A percentile compares a stretch with the other conserved stretches of the same genome.
Evolutionary conservation across 2,329 filamentous ascomycete genomes (phyloP).

Genomic region (Penicillium sp.): DNA sequence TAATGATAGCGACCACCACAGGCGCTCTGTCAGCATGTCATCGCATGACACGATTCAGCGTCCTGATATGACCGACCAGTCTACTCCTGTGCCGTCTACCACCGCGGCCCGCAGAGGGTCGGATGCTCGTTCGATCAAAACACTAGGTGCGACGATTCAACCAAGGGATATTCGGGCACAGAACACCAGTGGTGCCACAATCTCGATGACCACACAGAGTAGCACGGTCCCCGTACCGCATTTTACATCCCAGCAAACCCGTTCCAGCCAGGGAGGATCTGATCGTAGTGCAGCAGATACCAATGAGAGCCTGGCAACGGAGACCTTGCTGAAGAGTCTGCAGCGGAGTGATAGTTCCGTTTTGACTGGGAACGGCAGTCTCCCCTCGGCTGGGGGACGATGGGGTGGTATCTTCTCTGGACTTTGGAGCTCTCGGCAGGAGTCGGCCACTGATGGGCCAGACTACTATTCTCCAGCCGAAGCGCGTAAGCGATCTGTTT

Average conservation of each 20-base stretch:
- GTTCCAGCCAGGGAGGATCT: constrained; percentile 27
- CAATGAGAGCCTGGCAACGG: constrained; percentile 53
- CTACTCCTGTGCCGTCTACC: constrained; percentile 22
- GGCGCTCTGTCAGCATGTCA: constrained; percentile 47
- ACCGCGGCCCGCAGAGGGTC: constrained; percentile 40
- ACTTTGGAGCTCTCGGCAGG: constrained; percentile 55
- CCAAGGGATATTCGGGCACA: constrained; percentile 46
- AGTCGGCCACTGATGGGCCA: constrained; percentile 48
- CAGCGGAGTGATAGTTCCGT: constrained; percentile 55
- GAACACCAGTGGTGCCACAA: constrained; percentile 53
- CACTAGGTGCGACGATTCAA: constrained; percentile 48
- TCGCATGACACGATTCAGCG: constrained; percentile 45
- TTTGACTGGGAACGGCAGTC: constrained; percentile 47
- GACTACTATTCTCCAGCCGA: constrained; percentile 24
- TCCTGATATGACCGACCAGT: constrained; percentile 36
- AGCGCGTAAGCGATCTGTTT: constrained; percentile 32
- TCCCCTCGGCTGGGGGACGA: constrained; percentile 50
- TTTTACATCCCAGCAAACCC: constrained; percentile 49
- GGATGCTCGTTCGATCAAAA: constrained; percentile 47
- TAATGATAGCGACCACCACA: constrained; percentile 35
- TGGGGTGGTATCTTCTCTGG: constrained; percentile 60
- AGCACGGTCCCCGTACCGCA: constrained; percentile 55
- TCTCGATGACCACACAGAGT: constrained; percentile 54
- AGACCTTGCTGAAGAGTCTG: constrained; percentile 56
- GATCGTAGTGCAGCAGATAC: constrained; percentile 29